Evolutionary conservation across 768 basidiomycete genomes (phyloP), one percentile per base, ranked within the genome.

Genomic region (Tremella mesenterica): DNA sequence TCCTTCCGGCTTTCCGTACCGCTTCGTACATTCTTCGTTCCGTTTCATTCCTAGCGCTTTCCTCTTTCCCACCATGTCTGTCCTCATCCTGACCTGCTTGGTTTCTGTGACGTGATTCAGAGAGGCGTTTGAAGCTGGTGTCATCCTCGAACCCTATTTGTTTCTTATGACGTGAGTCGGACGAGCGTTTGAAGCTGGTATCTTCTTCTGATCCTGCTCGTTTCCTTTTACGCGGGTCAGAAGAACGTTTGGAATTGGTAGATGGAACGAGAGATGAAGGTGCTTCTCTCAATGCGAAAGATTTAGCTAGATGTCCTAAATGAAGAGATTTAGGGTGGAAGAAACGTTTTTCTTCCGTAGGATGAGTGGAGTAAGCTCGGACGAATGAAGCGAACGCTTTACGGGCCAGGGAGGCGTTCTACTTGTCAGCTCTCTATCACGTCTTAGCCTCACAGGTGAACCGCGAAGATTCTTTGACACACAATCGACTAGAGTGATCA

Each of bases 361-460:
- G 92, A 75, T 99, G 95, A 0, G 95, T 99, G 27, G 95, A 85
- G 73, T 97, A 99, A 0, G 95, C 95, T 50, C 93, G 81, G 77
- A 96, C 83, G 72, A 93, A 90, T 0, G 93, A 95, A 30, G 82
- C 77, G 75, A 85, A 99, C 0, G 91, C 95, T 62, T 80, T 85
- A 26, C 88, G 81, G 16, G 95, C 90, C 14, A 84, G 70, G 13
- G 78, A 77, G 12, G 82, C 77, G 65, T 92, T 84, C 95, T 97
- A 59, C 43, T 39, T 31, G 36, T 12, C 2, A 36, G 29, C 30
- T 14, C 7, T 49, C 45, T 26, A 25, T n/a, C n/a, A n/a, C n/a
- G n/a, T n/a, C n/a, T n/a, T n/a, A n/a, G n/a, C 43, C 20, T 2
- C 8, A 18, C 18, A 31, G 30, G 5, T 16, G 36, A 18, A 30